These are phyloP conservation scores for Marchantia paleacea DNA, from an alignment of 225 moss, liverwort and hornwort species.

Conservation along the genomic window DNA sequence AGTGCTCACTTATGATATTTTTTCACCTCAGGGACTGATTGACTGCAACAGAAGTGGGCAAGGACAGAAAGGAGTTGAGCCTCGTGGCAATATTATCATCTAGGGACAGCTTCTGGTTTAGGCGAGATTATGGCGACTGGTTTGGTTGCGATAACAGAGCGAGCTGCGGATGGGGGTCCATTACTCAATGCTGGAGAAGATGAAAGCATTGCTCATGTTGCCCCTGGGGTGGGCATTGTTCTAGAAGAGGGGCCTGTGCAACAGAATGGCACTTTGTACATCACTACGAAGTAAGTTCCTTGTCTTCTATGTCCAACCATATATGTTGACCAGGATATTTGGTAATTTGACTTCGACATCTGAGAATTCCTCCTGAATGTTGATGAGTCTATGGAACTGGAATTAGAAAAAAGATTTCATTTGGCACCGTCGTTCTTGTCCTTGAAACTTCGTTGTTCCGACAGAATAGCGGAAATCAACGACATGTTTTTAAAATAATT, in stretches of 20 bases:
- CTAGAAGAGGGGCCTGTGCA: conserved; percentile 59
- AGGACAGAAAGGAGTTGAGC: too few relatives aligned
- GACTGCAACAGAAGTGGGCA: too few relatives aligned
- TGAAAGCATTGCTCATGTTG: conserved; percentile 64
- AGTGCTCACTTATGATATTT: too few relatives aligned
- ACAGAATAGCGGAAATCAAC: too few relatives aligned
- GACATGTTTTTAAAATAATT: too few relatives aligned
- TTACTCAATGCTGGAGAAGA: conserved; percentile 53
- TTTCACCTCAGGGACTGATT: too few relatives aligned
- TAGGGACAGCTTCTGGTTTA: not conserved
- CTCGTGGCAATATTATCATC: too few relatives aligned
- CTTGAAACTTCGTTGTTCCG: not conserved
- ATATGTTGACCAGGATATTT: not conserved
- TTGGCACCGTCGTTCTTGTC: not conserved
- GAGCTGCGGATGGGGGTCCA: conserved; percentile 62
- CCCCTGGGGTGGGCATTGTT: conserved; percentile 61
- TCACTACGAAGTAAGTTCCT: conserved; percentile 66
- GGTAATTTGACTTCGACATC: not conserved
- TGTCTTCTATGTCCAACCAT: not conserved
- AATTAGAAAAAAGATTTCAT: not conserved
- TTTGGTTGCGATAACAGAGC: conserved; percentile 59
- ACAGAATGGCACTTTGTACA: conserved; percentile 75
- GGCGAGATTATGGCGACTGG: conserved; percentile 57
- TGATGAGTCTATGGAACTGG: not conserved
- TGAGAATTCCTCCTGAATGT: not conserved